A percentile compares a stretch with the other conserved stretches of the same genome.
Evolutionary conservation across 768 basidiomycete species (phyloP).

Genomic region (Lactarius hengduanensis): DNA sequence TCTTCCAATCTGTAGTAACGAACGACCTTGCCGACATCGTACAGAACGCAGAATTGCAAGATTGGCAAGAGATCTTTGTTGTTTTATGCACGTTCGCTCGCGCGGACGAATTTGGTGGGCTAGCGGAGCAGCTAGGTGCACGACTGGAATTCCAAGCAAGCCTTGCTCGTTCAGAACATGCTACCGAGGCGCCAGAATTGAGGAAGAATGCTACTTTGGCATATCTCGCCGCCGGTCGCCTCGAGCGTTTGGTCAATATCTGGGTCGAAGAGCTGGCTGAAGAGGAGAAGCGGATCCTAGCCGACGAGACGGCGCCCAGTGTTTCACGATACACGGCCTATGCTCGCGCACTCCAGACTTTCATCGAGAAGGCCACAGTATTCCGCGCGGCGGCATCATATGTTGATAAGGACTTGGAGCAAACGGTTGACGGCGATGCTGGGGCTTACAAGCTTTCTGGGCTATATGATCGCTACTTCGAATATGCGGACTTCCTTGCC

Average conservation of each 20-base stretch:
- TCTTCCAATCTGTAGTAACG: conserved; percentile 92
- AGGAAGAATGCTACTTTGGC: conserved; percentile 90
- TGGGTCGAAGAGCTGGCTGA: conserved; percentile 90
- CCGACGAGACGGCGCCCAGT: conserved; percentile 41
- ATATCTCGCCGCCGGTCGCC: conserved; percentile 85
- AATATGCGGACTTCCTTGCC: conserved; percentile 91
- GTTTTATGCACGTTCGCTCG: conserved; percentile 93
- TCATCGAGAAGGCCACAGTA: conserved; percentile 95
- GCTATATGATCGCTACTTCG: conserved; percentile 91
- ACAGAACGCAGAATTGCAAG: conserved; percentile 90
- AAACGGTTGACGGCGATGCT: conserved; percentile 38
- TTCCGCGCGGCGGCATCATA: conserved; percentile 88
- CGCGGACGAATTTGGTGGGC: conserved; percentile 77
- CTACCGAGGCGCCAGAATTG: conserved; percentile 47
- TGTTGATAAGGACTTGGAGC: conserved; percentile 65
- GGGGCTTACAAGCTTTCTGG: conserved; percentile 79
- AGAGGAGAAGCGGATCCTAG: conserved; percentile 63
- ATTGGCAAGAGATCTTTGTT: conserved; percentile 97
- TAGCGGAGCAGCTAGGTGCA: conserved; percentile 90
- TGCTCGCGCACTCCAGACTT: conserved; percentile 83
- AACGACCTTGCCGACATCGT: conserved; percentile 92
- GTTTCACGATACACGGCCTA: conserved; percentile 74
- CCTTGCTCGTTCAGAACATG: conserved; percentile 51
- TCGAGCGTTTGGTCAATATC: conserved; percentile 86
- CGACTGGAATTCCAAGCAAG: conserved; percentile 85